Evolutionary conservation across 208 protist species (phyloP), one percentile per base, ranked within the genome.

Genomic region (Acanthamoeba triangularis): DNA sequence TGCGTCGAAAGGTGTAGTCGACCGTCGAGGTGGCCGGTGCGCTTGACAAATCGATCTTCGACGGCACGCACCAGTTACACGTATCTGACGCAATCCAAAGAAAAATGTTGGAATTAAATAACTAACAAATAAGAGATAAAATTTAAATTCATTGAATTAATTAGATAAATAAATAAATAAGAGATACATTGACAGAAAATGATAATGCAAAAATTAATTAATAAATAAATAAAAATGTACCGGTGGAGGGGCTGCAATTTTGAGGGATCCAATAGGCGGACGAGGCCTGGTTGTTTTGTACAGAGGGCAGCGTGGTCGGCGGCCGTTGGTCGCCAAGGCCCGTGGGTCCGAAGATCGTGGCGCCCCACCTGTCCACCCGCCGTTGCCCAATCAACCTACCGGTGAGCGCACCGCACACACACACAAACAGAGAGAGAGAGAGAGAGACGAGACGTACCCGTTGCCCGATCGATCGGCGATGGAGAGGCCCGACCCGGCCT

Each of bases 31-130:
- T 92, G 59, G 85, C 59, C 25, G 85, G 61, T 28, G 41, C 56
- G 85, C 20, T 30, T 7, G 85, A 23, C 85, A 92, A 10, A 33
- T 92, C 63, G 16, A 92, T 28, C 61, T 92, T 92, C 14, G 78
- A 87, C 2, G 85, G 85, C n/a, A 92, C 85, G 63, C 85, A 92
- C 85, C 85, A 92, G 11, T n/a, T 16, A 28, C 78, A 87, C 30
- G 3, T 8, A 47, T 49, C 72, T 80, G 72, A 80, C 63, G 20
- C 28, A 25, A n/a, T 47, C 5, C 44, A 47, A 47, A 47, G 2
- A 47, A 47, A 47, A 47, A 13, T 54, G 54, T 7, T 14, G 0
- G 13, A 1, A 7, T 59, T 59, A 59, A 25, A 59, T 47, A 47
- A 47, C 4, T 13, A 47, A 47, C 10, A 47, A 47, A 47, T 3